Conservation (phyloP, 1,139 yeast genomes). For the Geotrichum siamense region DNA sequence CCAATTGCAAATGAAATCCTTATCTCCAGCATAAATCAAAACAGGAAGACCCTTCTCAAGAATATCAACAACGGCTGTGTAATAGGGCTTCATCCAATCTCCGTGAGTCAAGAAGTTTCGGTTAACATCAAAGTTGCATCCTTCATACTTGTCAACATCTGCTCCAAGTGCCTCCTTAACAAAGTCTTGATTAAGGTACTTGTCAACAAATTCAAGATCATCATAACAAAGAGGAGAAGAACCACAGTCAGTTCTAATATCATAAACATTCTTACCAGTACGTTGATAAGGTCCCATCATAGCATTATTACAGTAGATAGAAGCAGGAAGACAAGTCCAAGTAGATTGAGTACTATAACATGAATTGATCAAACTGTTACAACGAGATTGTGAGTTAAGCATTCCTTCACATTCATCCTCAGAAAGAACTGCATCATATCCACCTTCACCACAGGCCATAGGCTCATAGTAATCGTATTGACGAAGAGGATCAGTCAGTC, state of each 20-base stretch:
- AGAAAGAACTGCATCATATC: constrained; percentile 56
- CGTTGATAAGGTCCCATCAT: constrained; percentile 47
- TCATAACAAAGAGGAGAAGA: constrained; percentile 51
- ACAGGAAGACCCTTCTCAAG: constrained; percentile 62
- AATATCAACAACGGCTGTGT: constrained; percentile 50
- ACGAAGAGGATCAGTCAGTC: constrained; percentile 66
- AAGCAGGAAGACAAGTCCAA: constrained; percentile 49
- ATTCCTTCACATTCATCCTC: constrained; percentile 56
- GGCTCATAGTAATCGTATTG: constrained; percentile 68
- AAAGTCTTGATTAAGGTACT: constrained; percentile 51
- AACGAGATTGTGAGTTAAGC: constrained; percentile 49
- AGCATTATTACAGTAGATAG: constrained; percentile 53
- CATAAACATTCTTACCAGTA: constrained; percentile 64
- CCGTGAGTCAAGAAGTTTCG: constrained; percentile 50
- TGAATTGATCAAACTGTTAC: constrained; percentile 45
- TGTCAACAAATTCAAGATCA: constrained; percentile 48
- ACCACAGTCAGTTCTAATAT: constrained; percentile 55
- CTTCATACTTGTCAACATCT: constrained; percentile 46
- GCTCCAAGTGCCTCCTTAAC: constrained; percentile 59
- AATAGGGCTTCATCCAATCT: constrained; percentile 62
- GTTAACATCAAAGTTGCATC: constrained; percentile 53
- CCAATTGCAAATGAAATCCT: constrained; percentile 88
- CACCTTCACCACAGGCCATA: constrained; percentile 82
- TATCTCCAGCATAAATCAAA: constrained; percentile 80
- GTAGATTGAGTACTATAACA: constrained; percentile 54